Evolutionary conservation across 139 green algal genomes (phyloP).

Genomic region (Edaphochlamys debaryana): DNA sequence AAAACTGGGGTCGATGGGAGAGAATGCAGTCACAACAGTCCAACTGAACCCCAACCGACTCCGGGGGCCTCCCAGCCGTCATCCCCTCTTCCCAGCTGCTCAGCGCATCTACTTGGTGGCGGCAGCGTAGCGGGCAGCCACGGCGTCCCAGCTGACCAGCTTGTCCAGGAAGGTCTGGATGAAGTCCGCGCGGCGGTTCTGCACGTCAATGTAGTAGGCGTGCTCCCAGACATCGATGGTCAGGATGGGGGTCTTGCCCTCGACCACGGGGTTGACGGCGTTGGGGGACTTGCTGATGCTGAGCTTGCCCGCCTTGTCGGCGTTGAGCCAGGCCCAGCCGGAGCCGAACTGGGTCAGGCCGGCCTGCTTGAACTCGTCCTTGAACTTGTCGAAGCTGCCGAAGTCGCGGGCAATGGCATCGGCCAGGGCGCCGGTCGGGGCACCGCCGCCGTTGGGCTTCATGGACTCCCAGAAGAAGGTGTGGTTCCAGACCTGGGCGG

Average conservation of each 20-base stretch:
- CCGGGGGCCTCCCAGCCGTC: too few species aligned
- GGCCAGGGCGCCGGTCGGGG: constrained; percentile 78
- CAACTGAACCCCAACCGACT: too few species aligned
- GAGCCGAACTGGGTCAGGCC: constrained; percentile 85
- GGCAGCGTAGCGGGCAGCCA: constrained; percentile 66
- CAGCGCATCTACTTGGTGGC: constrained; percentile 19
- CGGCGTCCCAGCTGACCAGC: constrained; percentile 88
- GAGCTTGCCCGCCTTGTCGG: constrained; percentile 84
- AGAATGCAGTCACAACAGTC: too few species aligned
- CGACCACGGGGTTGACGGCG: constrained; percentile 85
- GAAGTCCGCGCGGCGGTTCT: constrained; percentile 82
- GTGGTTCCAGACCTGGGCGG: constrained; percentile 93
- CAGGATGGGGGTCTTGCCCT: constrained; percentile 85
- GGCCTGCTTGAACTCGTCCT: constrained; percentile 87
- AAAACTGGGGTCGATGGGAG: too few species aligned
- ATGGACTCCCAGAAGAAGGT: constrained; percentile 96
- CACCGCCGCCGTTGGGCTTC: constrained; percentile 81
- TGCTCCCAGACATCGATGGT: constrained; percentile 97
- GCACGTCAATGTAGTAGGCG: constrained; percentile 65
- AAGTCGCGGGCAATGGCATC: constrained; percentile 90
- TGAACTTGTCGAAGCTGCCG: constrained; percentile 90
- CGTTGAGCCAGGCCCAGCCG: constrained; percentile 93
- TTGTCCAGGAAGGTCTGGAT: constrained; percentile 88
- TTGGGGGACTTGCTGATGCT: constrained; percentile 94
- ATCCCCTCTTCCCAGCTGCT: too few species aligned